These are phyloP conservation scores for Mucor circinelloides DNA, from an alignment of 371 early-diverging fungal genomes.

Conservation along the genomic window DNA sequence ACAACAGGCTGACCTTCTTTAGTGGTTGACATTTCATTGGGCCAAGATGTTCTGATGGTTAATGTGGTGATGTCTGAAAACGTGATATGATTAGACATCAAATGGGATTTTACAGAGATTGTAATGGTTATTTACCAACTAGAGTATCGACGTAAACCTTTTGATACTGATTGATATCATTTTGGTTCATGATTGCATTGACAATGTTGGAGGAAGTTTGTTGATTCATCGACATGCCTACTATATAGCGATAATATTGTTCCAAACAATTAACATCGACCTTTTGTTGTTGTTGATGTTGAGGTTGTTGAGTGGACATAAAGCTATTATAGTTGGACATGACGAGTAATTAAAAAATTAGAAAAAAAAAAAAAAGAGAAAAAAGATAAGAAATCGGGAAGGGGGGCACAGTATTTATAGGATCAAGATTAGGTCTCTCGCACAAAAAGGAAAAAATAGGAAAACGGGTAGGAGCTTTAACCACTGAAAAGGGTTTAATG, in stretches of 20 bases:
- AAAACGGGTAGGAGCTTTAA: background rate
- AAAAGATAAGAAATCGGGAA: background rate
- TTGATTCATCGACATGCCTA: slow-evolving; percentile 20
- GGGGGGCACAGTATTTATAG: background rate
- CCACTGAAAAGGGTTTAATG: background rate
- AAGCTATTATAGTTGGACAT: slow-evolving; percentile 24
- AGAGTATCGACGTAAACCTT: slow-evolving; percentile 47
- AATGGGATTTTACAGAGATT: background rate
- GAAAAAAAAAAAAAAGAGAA: slow-evolving; percentile 8
- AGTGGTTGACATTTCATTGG: slow-evolving; percentile 29
- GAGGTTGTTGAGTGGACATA: slow-evolving; percentile 2
- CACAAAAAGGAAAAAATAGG: slow-evolving; percentile 6
- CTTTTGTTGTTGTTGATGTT: slow-evolving; percentile 4
- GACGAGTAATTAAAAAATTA: slow-evolving; percentile 3
- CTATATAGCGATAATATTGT: slow-evolving; percentile 26
- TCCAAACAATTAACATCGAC: slow-evolving; percentile 13
- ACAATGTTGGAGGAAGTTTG: slow-evolving; percentile 11
- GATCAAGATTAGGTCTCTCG: background rate
- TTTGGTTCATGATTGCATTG: slow-evolving; percentile 21
- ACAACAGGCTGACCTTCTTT: slow-evolving; percentile 52
- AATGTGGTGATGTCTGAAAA: slow-evolving; percentile 57
- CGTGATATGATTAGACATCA: slow-evolving; percentile 32
- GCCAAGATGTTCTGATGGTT: slow-evolving; percentile 44
- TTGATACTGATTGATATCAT: slow-evolving; percentile 23
- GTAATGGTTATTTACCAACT: slow-evolving; percentile 36